Evolutionary conservation across 176 grass and related monocot species (phyloP), one percentile per base, ranked within the genome.

Genomic region (Avena atlantica): DNA sequence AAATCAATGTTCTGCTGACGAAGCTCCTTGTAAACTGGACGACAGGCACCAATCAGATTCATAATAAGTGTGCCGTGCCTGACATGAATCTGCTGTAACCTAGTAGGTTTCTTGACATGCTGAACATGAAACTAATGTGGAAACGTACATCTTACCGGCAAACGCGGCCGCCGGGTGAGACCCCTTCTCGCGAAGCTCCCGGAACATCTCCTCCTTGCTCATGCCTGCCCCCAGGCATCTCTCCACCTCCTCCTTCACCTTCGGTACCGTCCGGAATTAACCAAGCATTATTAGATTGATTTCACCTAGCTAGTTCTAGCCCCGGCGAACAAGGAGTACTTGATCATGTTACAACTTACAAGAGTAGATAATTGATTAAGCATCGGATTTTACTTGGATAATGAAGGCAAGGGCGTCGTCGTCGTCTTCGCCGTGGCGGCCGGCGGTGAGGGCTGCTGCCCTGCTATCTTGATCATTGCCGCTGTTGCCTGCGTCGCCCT

Each of bases 191-290:
- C 42, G 78, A 12, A 81, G 78, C 23, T 29, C 59, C 3, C 60
- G 59, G 59, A 81, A 81, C 78, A 81, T 65, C 78, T 65, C 14
- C 42, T 65, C 78, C 23, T 81, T 65, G 78, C 9, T 81, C 78
- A 50, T 81, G 78, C 60, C 78, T 65, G 42, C 59, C 78, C 3
- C 23, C 60, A 65, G 60, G 24, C 78, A 81, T 20, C 60, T 81
- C 60, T 65, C 59, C 21, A 81, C 13, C 42, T 81, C 78, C 58
- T 49, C 42, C 60, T 81, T 81, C 11, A 81, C 78, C 78, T 81
- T 65, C 21, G 65, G 31, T 34, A 34, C 24, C 21, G 42, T 10
- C 9, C 59, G 50, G 59, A 10, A 81, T 49, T 24, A 16, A 20
- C 5, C 12, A 12, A 17, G 4, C 23, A 77, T 15, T 29, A 77